A percentile compares a stretch with the other conserved stretches of the same genome.
These are phyloP conservation scores for Neurospora sp. DNA, from an alignment of 495 filamentous ascomycete genomes.

Conservation along the genomic window DNA sequence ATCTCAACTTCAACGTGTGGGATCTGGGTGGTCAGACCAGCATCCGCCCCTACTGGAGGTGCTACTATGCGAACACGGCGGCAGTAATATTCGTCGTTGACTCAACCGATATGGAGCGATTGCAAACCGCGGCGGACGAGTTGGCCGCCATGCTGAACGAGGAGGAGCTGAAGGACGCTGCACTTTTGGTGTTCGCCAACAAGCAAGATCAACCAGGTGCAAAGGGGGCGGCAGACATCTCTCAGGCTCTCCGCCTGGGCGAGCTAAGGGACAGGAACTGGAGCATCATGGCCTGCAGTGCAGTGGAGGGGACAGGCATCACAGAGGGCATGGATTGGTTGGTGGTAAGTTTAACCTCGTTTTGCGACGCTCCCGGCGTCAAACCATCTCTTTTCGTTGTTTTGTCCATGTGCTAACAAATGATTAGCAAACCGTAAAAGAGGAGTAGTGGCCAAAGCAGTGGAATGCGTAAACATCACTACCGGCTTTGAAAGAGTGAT, in stretches of 20 bases:
- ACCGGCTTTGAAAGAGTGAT: background rate
- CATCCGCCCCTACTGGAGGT: slow-evolving; percentile 96
- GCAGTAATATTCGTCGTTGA: slow-evolving; percentile 98
- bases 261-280: slow-evolving; percentile 93
- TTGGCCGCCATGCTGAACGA: slow-evolving; percentile 92
- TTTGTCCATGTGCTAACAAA: slow-evolving; percentile 8
- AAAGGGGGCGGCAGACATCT: slow-evolving; percentile 93
- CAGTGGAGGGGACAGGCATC: slow-evolving; percentile 88
- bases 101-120: slow-evolving; percentile 88
- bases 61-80: slow-evolving; percentile 99
- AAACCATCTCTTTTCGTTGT: too few species aligned
- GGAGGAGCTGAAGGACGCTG: slow-evolving; percentile 88
- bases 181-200: slow-evolving; percentile 92
- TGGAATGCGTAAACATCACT: background rate
- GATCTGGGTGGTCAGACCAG: slow-evolving; percentile 95
- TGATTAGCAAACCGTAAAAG: slow-evolving; percentile 38
- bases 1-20: slow-evolving; percentile 98
- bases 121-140: slow-evolving; percentile 87
- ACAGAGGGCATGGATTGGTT: slow-evolving; percentile 99
- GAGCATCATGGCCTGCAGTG: slow-evolving; percentile 96
- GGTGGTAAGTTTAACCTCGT: slow-evolving; percentile 58
- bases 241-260: slow-evolving; percentile 78
- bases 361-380: background rate
- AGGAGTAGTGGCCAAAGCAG: slow-evolving; percentile 24
- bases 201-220: slow-evolving; percentile 98